Evolutionary conservation across 2,329 filamentous ascomycete genomes (phyloP).

Genomic region (Stachybotrys echinatus): DNA sequence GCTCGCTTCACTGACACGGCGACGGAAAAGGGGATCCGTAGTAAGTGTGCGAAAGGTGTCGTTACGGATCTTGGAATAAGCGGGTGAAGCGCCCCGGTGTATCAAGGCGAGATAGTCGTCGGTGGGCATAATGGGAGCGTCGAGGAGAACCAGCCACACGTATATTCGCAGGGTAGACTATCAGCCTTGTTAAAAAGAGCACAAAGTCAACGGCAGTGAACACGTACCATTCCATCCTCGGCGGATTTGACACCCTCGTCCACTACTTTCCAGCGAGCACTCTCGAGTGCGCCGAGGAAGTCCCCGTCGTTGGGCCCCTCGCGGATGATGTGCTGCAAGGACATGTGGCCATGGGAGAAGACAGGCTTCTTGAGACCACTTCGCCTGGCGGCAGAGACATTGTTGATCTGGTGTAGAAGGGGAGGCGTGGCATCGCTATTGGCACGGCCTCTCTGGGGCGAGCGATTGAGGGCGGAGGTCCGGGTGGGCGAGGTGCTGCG

Average conservation of each 20-base stretch:
- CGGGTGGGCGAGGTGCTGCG: constrained; percentile 27
- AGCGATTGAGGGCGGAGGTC: constrained; percentile 22
- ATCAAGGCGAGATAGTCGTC: constrained; percentile 86
- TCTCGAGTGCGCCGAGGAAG: constrained; percentile 60
- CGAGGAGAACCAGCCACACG: constrained; percentile 90
- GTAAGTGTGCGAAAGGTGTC: constrained; percentile 96
- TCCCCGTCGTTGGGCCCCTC: constrained; percentile 75
- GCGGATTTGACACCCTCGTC: constrained; percentile 73
- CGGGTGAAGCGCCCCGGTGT: constrained; percentile 87
- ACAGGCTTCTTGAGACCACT: constrained; percentile 36
- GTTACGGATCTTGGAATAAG: constrained; percentile 96
- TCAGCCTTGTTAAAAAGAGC: not conserved
- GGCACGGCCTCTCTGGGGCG: constrained; percentile 56
- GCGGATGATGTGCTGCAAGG: constrained; percentile 70
- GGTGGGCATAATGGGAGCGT: constrained; percentile 77
- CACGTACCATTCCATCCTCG: constrained; percentile 70
- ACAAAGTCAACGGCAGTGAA: not conserved
- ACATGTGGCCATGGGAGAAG: constrained; percentile 49
- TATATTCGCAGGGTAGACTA: constrained; percentile 93
- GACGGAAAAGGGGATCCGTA: constrained; percentile 93
- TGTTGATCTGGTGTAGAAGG: constrained; percentile 30
- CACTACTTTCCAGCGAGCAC: constrained; percentile 67
- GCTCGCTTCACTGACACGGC: constrained; percentile 91
- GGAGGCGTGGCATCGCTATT: constrained; percentile 63
- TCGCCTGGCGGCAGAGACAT: constrained; percentile 27